Base-by-base conservation (phyloP, 169 alveolate species). In the Theileria sp. region DNA sequence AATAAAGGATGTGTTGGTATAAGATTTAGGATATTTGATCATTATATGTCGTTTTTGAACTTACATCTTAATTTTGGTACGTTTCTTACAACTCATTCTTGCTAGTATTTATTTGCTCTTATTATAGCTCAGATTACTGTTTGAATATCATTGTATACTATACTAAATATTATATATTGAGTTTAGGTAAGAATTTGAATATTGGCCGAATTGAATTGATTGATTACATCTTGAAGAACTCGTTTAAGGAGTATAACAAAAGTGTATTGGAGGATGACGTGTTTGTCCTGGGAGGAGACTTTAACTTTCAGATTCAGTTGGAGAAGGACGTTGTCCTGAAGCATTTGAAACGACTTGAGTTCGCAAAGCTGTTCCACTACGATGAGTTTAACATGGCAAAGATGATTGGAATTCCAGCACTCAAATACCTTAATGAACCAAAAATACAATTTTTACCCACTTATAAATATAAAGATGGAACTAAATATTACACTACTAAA, bases 361-460 rank as follows among this genome's bases (percentile, higher is more conserved):
- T 83, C 7, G 50, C 61, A 25, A 69, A 68, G 10, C 83, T 93
- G 21, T 64, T 86, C 32, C 73, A 38, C 1, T 62, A 64, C 32
- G 96, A 93, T 81, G 92, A 93, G 75, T 81, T 93, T 58, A 23
- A 79, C 49, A 32, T 76, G 15, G 92, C 79, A 61, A 79, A 79
- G 77, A 74, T 67, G 73, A 80, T 61, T 25, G 77, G 88, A 28
- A 28, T n/a, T 34, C 74, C 81, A 25, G 21, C n/a, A 32, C 19
- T 86, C 25, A 25, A 75, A 32, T 17, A 30, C 62, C 71, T 92
- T 69, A 69, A 89, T 49, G 99, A 96, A 85, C 95, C 92, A 12
- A 70, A 87, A 17, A 91, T 95, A n/a, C 79, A 77, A 15, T 96
- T 96, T 87, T 79, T 79, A 21, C 99, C 99, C 3, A 96, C 98